phyloP scores from a whole-genome alignment of 2,329 filamentous ascomycete species.

The Sphaerulina vaccinii region DNA sequence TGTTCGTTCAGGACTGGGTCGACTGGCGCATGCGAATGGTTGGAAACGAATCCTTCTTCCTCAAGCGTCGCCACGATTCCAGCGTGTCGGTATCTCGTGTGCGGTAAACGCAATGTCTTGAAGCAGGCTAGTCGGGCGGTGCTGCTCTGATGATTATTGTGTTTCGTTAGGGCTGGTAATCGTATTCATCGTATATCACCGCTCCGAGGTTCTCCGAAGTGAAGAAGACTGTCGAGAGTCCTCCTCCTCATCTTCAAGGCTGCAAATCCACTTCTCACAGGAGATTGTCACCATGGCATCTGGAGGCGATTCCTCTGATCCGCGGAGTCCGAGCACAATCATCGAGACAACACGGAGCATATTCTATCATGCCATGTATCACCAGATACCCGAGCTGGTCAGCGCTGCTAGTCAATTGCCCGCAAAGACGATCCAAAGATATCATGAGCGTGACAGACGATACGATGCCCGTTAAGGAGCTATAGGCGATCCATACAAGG shows the following conservation, averaged over 20 bases:
- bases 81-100: no score
- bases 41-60: no score
- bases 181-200: no score
- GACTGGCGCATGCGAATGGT: no score
- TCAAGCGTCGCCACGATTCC: no score
- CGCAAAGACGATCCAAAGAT: conserved; percentile 18
- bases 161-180: neutral
- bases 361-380: conserved; percentile 16
- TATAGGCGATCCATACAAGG: conserved; percentile 23
- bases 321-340: conserved; percentile 19
- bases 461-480: conserved; percentile 24
- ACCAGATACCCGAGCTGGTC: conserved; percentile 19
- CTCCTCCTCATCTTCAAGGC: no score
- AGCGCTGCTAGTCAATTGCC: conserved; percentile 18
- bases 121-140: neutral
- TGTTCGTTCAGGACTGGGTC: neutral
- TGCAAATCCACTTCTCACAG: no score
- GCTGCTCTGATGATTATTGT: neutral
- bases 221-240: no score
- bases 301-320: conserved; percentile 17
- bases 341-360: conserved; percentile 16
- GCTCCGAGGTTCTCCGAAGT: no score
- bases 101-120: no score
- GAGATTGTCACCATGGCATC: conserved; percentile 7
- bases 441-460: conserved; percentile 22